These are phyloP conservation scores for Pelargonium nanum DNA, from an alignment of 345 rosid genomes.

Conservation along the genomic window DNA sequence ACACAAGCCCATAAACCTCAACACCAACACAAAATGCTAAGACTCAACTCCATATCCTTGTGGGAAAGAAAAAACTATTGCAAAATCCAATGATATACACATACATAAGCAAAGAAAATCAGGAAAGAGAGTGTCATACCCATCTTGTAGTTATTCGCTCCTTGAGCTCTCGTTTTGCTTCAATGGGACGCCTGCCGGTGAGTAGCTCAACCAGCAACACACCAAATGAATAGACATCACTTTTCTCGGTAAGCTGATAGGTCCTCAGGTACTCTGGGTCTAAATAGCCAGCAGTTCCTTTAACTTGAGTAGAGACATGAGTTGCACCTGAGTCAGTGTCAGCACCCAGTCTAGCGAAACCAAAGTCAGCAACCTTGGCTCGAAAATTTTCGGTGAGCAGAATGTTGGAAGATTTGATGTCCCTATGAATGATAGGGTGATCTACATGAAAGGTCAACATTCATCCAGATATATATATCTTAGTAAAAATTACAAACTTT, in stretches of 20 bases:
- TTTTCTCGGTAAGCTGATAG: slow-evolving; percentile 84
- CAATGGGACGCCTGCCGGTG: slow-evolving; percentile 83
- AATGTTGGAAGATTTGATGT: slow-evolving; percentile 89
- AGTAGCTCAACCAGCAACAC: slow-evolving; percentile 68
- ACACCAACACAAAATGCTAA: too few relatives aligned
- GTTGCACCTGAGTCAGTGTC: slow-evolving; percentile 72
- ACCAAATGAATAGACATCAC: slow-evolving; percentile 92
- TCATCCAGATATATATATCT: background rate
- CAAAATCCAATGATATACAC: background rate
- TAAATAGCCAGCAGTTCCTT: slow-evolving; percentile 93
- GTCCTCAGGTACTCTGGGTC: slow-evolving; percentile 88
- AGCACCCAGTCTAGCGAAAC: slow-evolving; percentile 80
- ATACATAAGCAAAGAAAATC: background rate
- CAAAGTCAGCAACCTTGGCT: slow-evolving; percentile 90
- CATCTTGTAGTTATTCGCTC: slow-evolving; percentile 78
- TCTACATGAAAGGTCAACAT: slow-evolving; percentile 34
- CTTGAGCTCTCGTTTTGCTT: slow-evolving; percentile 52
- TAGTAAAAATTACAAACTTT: background rate
- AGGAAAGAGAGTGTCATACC: slow-evolving; percentile 33
- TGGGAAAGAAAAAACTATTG: background rate
- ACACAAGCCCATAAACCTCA: too few relatives aligned
- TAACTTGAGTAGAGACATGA: slow-evolving; percentile 92
- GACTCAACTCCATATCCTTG: too few relatives aligned
- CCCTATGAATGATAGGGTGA: slow-evolving; percentile 93
- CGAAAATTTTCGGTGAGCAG: slow-evolving; percentile 76